Conservation (phyloP, 768 basidiomycete genomes). For the Clitopilus hobsonii region DNA sequence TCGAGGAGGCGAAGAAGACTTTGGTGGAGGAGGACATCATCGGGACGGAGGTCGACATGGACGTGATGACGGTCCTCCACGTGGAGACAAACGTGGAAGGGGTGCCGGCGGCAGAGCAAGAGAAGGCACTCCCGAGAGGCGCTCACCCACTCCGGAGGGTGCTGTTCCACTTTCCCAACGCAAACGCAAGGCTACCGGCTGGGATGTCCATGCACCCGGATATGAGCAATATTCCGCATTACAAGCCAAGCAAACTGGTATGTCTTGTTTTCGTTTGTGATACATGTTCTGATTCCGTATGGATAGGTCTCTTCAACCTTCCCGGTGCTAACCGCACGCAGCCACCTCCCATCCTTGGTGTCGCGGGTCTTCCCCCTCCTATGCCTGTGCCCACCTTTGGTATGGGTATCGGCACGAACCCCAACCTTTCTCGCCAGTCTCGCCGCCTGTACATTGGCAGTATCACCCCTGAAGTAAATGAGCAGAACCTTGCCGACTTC, state of each 20-base stretch:
- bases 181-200: conserved; percentile 85
- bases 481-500: conserved; percentile 87
- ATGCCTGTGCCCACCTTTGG: conserved; percentile 82
- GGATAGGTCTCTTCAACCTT: conserved; percentile 91
- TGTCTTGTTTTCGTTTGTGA: conserved; percentile 12
- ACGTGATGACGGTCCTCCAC: conserved; percentile 29
- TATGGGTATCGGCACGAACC: conserved; percentile 82
- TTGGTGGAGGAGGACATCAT: conserved; percentile 18
- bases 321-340: conserved; percentile 92
- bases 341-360: conserved; percentile 75
- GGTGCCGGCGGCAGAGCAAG: conserved; percentile 33
- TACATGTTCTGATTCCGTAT: conserved; percentile 4
- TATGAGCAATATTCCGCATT: conserved; percentile 93
- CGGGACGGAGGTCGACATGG: conserved; percentile 31
- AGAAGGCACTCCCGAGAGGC: conserved; percentile 68
- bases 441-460: conserved; percentile 96
- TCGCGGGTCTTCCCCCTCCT: conserved; percentile 78
- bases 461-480: conserved; percentile 92
- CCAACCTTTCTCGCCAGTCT: conserved; percentile 88
- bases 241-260: conserved; percentile 98
- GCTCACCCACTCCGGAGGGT: conserved; percentile 90
- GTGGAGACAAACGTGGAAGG: conserved; percentile 33
- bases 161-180: conserved; percentile 78
- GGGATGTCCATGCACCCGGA: conserved; percentile 95
- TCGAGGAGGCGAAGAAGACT: conserved; percentile 40